These are phyloP conservation scores for Pyrenula aspistea DNA, from an alignment of 495 filamentous ascomycete species.

Conservation along the genomic window DNA sequence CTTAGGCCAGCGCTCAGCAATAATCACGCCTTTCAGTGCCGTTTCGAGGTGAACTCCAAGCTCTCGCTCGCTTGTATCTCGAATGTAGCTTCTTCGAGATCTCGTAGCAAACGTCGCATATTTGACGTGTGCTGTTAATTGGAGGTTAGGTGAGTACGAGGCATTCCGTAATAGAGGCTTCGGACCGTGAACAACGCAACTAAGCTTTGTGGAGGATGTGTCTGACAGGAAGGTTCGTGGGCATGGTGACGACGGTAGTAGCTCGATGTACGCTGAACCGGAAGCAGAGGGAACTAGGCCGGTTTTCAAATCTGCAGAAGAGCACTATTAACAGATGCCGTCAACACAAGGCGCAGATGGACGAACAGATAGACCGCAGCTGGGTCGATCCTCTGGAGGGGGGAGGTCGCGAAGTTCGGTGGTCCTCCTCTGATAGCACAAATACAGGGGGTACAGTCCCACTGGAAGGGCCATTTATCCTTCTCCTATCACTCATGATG, in stretches of 20 bases:
- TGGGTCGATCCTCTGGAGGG: slow-evolving; percentile 49
- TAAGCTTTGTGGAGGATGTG: slow-evolving; percentile 66
- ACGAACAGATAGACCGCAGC: slow-evolving; percentile 74
- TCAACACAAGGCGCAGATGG: background rate
- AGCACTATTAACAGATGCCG: slow-evolving; percentile 1
- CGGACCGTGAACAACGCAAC: slow-evolving; percentile 86
- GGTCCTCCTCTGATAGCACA: slow-evolving; percentile 26
- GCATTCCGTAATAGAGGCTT: slow-evolving; percentile 80
- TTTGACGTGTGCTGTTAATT: slow-evolving; percentile 85
- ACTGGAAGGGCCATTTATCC: slow-evolving; percentile 77
- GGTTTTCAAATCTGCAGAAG: slow-evolving; percentile 65
- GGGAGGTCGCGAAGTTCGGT: slow-evolving; percentile 20
- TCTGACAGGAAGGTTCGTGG: slow-evolving; percentile 32
- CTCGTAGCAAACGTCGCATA: slow-evolving; percentile 88
- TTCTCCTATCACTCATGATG: slow-evolving; percentile 72
- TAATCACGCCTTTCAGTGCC: slow-evolving; percentile 76
- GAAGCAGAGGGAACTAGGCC: slow-evolving; percentile 86
- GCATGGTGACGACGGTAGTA: slow-evolving; percentile 46
- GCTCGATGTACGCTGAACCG: slow-evolving; percentile 88
- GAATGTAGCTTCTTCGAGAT: slow-evolving; percentile 72
- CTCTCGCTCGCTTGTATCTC: slow-evolving; percentile 78
- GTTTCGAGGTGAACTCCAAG: slow-evolving; percentile 84
- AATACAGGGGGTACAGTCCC: slow-evolving; percentile 69
- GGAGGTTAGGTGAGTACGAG: slow-evolving; percentile 78
- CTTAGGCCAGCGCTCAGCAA: slow-evolving; percentile 92